Conservation (phyloP, 2,329 filamentous ascomycete genomes). For the Colletotrichum sp. region DNA sequence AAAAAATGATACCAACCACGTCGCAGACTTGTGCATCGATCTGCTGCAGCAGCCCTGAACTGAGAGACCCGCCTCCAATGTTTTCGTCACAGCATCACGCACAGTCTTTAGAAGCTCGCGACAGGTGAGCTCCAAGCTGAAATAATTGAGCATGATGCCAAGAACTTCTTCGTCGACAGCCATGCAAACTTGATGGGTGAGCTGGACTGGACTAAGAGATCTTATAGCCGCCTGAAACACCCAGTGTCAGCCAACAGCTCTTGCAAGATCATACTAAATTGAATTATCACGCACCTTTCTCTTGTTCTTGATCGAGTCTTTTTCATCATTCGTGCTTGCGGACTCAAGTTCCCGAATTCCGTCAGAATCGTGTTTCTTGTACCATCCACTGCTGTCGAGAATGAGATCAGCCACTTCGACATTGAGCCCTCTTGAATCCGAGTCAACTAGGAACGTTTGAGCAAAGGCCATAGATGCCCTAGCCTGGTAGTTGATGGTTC, state of each 20-base stretch:
- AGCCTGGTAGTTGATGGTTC: constrained; percentile 20
- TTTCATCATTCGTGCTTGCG: background rate
- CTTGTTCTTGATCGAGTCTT: background rate
- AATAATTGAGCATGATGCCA: background rate
- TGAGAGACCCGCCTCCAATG: background rate
- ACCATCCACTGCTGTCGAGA: background rate
- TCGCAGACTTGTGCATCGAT: background rate
- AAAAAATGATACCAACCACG: background rate
- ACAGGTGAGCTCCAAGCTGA: background rate
- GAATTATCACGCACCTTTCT: background rate
- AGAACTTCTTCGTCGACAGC: background rate
- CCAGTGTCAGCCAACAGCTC: background rate
- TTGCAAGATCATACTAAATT: background rate
- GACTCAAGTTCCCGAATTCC: background rate
- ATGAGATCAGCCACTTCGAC: background rate
- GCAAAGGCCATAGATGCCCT: background rate
- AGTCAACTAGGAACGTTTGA: background rate
- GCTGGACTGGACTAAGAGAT: background rate
- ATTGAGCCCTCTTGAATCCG: background rate
- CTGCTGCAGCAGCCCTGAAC: background rate
- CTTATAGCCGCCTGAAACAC: background rate
- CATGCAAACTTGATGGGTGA: background rate
- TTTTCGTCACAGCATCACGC: background rate
- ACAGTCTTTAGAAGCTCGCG: background rate
- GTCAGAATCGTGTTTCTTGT: background rate